Conservation (phyloP, 2,329 filamentous ascomycete genomes). For the Huntiella abstrusa region DNA sequence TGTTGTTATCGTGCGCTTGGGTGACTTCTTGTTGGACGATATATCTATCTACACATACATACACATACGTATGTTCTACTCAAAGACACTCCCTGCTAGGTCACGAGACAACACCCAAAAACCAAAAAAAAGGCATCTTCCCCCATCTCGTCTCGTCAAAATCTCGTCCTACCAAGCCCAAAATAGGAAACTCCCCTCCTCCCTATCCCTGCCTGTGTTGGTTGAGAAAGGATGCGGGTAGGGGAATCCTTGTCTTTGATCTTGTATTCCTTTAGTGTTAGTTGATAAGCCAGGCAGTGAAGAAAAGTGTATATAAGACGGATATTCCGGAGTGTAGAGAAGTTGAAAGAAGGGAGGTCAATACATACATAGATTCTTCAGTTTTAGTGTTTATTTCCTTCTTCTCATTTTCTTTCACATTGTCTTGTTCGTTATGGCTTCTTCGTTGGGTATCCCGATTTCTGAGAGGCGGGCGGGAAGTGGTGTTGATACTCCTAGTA, state of each 20-base stretch:
- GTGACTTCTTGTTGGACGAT: no score
- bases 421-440: background rate
- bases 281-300: background rate
- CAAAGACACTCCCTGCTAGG: no score
- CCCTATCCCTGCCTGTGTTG: no score
- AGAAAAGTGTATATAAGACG: no score
- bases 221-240: no score
- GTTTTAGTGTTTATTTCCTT: background rate
- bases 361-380: background rate
- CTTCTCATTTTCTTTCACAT: background rate
- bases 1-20: background rate
- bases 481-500: background rate
- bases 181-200: background rate
- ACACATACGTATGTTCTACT: no score
- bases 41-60: no score
- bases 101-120: no score
- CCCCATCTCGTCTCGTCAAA: background rate
- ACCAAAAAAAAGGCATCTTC: no score
- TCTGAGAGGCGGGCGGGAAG: background rate
- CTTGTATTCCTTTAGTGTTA: background rate
- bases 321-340: no score
- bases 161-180: background rate
- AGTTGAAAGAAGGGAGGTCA: no score
- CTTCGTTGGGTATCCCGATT: background rate
- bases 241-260: background rate